These are phyloP conservation scores for Gastrolobium villosum DNA, from an alignment of 306 rosid species.

Conservation along the genomic window DNA sequence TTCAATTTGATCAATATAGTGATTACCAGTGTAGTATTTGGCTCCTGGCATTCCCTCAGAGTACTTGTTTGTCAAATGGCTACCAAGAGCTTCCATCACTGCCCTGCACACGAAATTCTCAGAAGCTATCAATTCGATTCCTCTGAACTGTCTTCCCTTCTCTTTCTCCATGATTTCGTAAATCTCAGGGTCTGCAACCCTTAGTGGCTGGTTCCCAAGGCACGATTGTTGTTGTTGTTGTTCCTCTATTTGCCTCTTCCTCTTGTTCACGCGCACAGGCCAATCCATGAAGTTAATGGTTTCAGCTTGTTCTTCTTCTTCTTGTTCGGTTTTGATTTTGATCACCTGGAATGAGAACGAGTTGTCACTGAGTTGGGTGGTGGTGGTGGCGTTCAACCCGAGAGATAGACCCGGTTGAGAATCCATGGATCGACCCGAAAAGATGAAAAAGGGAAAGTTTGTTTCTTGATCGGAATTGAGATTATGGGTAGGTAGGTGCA, in stretches of 20 bases:
- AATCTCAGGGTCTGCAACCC: conserved; percentile 77
- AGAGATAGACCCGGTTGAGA: conserved; percentile 70
- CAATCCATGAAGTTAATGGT: conserved; percentile 70
- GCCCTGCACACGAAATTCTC: conserved; percentile 89
- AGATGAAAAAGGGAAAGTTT: neutral
- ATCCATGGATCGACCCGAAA: conserved; percentile 55
- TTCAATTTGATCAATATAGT: conserved; percentile 81
- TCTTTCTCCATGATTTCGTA: conserved; percentile 79
- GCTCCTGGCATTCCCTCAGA: conserved; percentile 92
- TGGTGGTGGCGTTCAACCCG: conserved; percentile 58
- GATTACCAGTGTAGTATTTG: conserved; percentile 77
- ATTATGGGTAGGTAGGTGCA: conserved; percentile 17
- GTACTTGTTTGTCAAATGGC: conserved; percentile 85
- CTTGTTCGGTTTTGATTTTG: conserved; percentile 44
- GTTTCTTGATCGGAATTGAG: conserved; percentile 9
- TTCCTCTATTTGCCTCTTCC: conserved; percentile 63
- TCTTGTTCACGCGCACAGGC: conserved; percentile 62
- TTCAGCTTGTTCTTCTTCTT: conserved; percentile 43
- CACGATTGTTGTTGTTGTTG: neutral
- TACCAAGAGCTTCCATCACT: conserved; percentile 92
- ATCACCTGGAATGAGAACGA: conserved; percentile 44
- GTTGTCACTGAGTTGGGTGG: conserved; percentile 41
- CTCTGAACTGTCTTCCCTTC: conserved; percentile 69
- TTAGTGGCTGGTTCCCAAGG: conserved; percentile 67
- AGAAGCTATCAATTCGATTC: conserved; percentile 87